Percentiles rank a stretch among this genome's conserved stretches.
Evolutionary conservation across 1,284 basidiomycete species (phyloP).

Genomic region (Heterobasidion annosum): DNA sequence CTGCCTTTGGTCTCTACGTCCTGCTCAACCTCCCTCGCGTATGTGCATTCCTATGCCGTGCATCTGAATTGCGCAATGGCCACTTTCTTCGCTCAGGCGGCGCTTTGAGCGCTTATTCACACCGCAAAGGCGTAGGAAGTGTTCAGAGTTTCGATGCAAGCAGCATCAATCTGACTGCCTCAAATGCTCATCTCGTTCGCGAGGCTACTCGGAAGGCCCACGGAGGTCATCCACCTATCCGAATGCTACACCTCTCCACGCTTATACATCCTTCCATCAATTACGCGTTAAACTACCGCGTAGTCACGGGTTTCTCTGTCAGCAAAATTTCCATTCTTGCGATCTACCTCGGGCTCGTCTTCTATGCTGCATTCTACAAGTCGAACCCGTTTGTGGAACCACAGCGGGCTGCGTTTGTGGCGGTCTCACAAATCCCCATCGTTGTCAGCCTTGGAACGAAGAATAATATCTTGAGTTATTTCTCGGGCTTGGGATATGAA

Average conservation of each 20-base stretch:
- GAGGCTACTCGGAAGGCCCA: not conserved
- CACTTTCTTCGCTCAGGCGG: constrained; percentile 19
- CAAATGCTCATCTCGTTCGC: constrained; percentile 4
- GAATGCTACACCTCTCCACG: constrained; percentile 23
- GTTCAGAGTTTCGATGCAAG: not conserved
- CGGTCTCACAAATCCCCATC: constrained; percentile 62
- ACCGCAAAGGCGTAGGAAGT: not conserved
- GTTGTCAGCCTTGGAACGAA: constrained; percentile 65
- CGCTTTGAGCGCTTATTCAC: not conserved
- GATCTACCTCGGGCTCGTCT: constrained; percentile 36
- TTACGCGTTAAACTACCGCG: constrained; percentile 15
- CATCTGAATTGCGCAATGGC: constrained; percentile 22
- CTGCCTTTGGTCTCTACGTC: constrained; percentile 19
- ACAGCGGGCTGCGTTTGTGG: constrained; percentile 51
- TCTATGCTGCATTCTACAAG: constrained; percentile 38
- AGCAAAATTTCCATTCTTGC: constrained; percentile 39
- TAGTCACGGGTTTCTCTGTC: constrained; percentile 41
- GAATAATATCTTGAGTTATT: constrained; percentile 59
- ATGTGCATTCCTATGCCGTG: constrained; percentile 21
- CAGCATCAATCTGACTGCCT: not conserved
- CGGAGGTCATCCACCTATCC: constrained; percentile 13
- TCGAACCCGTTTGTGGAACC: constrained; percentile 47
- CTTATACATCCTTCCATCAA: constrained; percentile 18
- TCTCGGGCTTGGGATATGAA: constrained; percentile 68
- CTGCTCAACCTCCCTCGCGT: constrained; percentile 23